These are phyloP conservation scores for Poa pratensis DNA, from an alignment of 176 grass and related monocot species.

Conservation along the genomic window DNA sequence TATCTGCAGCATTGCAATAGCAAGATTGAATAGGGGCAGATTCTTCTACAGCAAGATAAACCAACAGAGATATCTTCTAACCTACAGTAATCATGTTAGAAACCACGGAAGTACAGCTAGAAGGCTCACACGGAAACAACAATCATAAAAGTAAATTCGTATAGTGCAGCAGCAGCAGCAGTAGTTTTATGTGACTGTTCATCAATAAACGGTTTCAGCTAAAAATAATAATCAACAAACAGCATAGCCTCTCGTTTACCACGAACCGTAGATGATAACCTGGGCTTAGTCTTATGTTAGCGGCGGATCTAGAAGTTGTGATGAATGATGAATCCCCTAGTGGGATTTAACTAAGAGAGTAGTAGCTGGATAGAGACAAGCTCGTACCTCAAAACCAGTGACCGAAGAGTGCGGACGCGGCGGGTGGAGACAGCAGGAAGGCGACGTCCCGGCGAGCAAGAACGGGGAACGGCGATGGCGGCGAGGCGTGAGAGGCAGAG, in stretches of 20 bases:
- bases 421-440: neutral
- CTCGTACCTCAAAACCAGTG: neutral
- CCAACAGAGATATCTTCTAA: neutral
- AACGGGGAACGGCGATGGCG: neutral
- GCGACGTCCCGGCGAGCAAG: neutral
- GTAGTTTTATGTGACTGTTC: neutral
- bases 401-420: neutral
- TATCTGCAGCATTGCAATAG: slow-evolving; percentile 61
- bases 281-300: neutral
- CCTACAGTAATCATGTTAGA: neutral
- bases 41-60: slow-evolving; percentile 40
- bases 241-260: neutral
- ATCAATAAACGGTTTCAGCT: too few species aligned
- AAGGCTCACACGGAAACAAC: neutral
- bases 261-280: too few species aligned
- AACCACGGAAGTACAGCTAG: neutral
- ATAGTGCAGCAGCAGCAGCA: neutral
- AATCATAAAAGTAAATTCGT: neutral
- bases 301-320: neutral
- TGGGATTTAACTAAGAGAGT: neutral
- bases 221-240: too few species aligned
- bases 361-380: neutral
- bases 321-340: neutral
- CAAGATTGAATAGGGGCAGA: slow-evolving; percentile 11
- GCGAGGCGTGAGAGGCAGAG: neutral